Evolutionary conservation across 208 protist species (phyloP), one percentile per base, ranked within the genome.

Genomic region (Herpetomonas tarakana): DNA sequence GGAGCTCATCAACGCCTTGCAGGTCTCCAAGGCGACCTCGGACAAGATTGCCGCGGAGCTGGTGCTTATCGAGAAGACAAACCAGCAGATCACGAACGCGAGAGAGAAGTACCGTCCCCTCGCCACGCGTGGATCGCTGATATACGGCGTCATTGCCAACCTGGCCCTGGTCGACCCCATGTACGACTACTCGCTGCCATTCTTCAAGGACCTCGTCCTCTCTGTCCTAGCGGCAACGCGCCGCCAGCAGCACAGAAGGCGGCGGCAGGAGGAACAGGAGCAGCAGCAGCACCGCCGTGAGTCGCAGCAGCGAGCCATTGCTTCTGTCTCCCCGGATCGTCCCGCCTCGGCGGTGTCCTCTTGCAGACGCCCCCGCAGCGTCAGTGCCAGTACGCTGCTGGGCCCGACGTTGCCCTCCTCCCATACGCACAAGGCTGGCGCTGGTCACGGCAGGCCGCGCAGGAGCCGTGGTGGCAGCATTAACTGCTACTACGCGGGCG

Each of bases 101-200:
- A 85, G 95, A 9, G 86, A 98, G 57, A 61, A 82, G 46, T 98
- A 98, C 79, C 83, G 85, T 21, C 73, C 80, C 7, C 83, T 98
- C 21, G 95, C 97, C 9, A 89, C 86, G 46, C 91, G 96, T 28
- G 97, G 97, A 30, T 93, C 94, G 11, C 74, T 98, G 57, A 80
- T 98, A 26, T 98, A 98, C 86, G 92, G 93, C 53, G 93, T 97
- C 18, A 87, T 98, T 62, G 85, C 95, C 18, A 81, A 93, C 46
- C 75, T 98, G 25, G 67, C 82, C 11, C 69, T 70, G 26, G 69
- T 98, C 29, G 93, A 98, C 76, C 84, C 91, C 53, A 98, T 96
- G 92, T 97, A 97, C 68, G 85, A 97, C 72, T 91, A 92, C 62
- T 97, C 92, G 41, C 77, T 97, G 24, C 79, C 90, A 18, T 95